Percentiles rank a stretch among this genome's conserved stretches.
Evolutionary conservation across 192 early-diverging fungal genomes (phyloP).

Genomic region (Coemansia sp.): DNA sequence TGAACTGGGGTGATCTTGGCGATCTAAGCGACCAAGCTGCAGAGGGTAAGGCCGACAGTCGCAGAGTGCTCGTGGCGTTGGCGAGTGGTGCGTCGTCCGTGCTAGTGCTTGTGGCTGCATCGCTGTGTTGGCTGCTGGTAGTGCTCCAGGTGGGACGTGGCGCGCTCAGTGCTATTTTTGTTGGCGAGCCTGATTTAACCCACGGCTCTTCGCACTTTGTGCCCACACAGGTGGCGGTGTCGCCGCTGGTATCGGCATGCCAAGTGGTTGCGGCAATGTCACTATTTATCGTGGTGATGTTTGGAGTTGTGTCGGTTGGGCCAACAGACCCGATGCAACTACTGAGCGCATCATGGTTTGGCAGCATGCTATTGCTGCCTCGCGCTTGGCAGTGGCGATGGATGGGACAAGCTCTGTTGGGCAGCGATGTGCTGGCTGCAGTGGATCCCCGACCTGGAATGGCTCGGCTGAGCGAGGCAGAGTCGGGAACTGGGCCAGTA

Average conservation of each 20-base stretch:
- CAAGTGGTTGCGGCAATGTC: slow-evolving; percentile 33
- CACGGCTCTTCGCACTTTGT: slow-evolving; percentile 45
- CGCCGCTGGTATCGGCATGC: slow-evolving; percentile 29
- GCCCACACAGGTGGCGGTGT: slow-evolving; percentile 24
- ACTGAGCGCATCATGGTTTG: slow-evolving; percentile 16
- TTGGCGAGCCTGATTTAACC: slow-evolving; percentile 47
- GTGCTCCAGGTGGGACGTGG: slow-evolving; percentile 47
- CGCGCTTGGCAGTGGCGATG: slow-evolving; percentile 45
- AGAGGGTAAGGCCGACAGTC: background rate
- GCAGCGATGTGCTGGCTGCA: slow-evolving; percentile 10
- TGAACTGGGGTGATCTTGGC: slow-evolving; percentile 30
- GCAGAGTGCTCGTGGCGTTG: background rate
- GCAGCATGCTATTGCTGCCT: slow-evolving; percentile 11
- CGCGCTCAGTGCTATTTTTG: slow-evolving; percentile 49
- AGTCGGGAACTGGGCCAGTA: slow-evolving; percentile 2
- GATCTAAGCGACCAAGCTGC: background rate
- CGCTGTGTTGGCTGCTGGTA: slow-evolving; percentile 48
- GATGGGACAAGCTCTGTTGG: slow-evolving; percentile 28
- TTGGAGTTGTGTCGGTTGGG: slow-evolving; percentile 41
- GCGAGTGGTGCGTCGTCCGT: slow-evolving; percentile 17
- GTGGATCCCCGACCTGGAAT: slow-evolving; percentile 16
- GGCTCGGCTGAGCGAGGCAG: background rate
- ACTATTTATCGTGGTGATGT: slow-evolving; percentile 48
- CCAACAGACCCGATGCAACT: slow-evolving; percentile 38
- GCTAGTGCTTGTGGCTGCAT: slow-evolving; percentile 19